Evolutionary conservation across 768 basidiomycete genomes (phyloP), one percentile per base, ranked within the genome.

Genomic region (Exidia glandulosa): DNA sequence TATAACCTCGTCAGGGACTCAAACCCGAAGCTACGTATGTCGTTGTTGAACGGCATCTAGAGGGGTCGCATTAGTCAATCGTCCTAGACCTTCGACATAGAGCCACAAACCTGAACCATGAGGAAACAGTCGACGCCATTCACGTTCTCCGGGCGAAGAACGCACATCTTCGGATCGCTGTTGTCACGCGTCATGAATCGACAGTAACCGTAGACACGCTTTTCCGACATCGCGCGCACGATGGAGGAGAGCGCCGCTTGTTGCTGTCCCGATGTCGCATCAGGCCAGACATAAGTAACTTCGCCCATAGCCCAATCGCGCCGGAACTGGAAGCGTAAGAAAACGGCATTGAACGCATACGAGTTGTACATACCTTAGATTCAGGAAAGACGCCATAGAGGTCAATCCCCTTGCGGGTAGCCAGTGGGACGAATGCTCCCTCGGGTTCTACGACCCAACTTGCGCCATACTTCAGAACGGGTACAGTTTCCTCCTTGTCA

Each of bases 41-140:
- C 95, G 69, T 99, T 95, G 2, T 92, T 92, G 67, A 96, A 97
- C 0, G 95, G 95, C 81, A 97, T 82, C 92, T 94, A 63, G 10
- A 45, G 37, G 61, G 50, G 25, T 31, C 25, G 27, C 3, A 13
- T 27, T 27, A 19, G 10, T 14, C 3, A 33, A 16, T 62, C n/a
- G n/a, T n/a, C n/a, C n/a, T n/a, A n/a, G n/a, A 65, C 10, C 23
- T 36, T 27, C 57, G 2, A 41, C n/a, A 6, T n/a, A 48, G 25
- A 41, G 59, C 32, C n/a, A 68, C 76, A 50, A 66, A 91, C 94
- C 75, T 86, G 86, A 25, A 82, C 82, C 90, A 88, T 96, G 54
- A 92, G 77, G 60, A 95, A 74, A 67, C 84, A 90, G 65, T 96
- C 91, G 10, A 88, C 77, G 19, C 83, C 78, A 0, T 83, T 80